Base-by-base conservation (phyloP, 2,329 filamentous ascomycete species). In the Fusarium sp. region DNA sequence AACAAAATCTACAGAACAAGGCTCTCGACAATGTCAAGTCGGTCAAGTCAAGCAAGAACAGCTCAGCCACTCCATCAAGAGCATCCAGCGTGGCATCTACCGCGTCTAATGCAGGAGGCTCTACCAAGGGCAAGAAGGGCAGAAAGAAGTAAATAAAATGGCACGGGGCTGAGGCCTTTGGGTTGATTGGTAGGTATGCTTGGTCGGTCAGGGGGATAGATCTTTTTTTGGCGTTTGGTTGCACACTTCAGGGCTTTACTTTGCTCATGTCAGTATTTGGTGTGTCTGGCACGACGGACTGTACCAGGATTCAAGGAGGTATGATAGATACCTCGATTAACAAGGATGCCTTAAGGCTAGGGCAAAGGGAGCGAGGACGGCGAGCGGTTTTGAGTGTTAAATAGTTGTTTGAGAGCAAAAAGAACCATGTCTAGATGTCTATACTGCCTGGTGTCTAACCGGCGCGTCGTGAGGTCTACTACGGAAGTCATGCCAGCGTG, bases 61-160 rank as follows among this genome's bases (percentile, higher is more conserved):
- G 87, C 61, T 96, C 93, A 1, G 87, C 90, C 4, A 86, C 90
- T 5, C 91, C 90, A 0, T 97, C 94, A 20, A 87, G 96, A 68
- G 94, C 94, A 14, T 95, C 91, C 5, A 98, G 96, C 78, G 93
- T 97, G 25, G 89, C 88, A 31, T 97, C 94, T 1, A 92, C 87
- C 46, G 86, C 84, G 36, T 91, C 91, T 5, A 53, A 53, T 23
- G 65, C 81, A 74, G 77, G 77, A 75, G 81, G 83, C 55, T 87
- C 85, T 76, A 85, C 87, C 75, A 89, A 88, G 70, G 70, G 75
- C 27, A 81, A 80, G 74, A 81, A 80, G 72, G 76, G 72, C 42
- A 77, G 74, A 65, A 78, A 77, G 75, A 79, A 77, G 68, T 78
- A 58, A 54, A 55, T 34, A 57, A 42, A 65, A 67, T 29, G 60